Conservation (phyloP, 225 moss, liverwort and hornwort species). For the Pleurozium schreberi region DNA sequence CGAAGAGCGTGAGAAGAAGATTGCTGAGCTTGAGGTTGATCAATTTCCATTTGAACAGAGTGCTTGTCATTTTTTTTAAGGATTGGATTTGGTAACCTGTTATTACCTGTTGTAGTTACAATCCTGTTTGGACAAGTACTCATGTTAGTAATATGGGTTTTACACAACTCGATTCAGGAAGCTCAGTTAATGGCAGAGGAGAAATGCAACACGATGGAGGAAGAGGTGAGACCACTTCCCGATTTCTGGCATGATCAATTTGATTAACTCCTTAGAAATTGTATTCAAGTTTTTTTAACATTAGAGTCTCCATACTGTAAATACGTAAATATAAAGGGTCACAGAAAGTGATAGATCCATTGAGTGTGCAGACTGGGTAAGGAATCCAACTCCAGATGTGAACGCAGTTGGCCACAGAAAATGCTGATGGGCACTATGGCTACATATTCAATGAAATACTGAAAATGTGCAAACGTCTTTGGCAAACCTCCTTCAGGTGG, state of each 20-base stretch:
- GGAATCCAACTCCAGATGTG: background rate
- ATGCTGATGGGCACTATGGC: background rate
- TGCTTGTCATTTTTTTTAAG: background rate
- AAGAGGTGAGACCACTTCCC: slow-evolving; percentile 39
- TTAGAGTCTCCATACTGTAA: background rate
- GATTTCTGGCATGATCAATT: background rate
- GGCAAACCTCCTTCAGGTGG: slow-evolving; percentile 30
- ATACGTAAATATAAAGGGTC: background rate
- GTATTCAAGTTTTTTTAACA: background rate
- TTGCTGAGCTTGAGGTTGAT: slow-evolving; percentile 83
- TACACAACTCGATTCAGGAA: slow-evolving; percentile 50
- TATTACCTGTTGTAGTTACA: background rate
- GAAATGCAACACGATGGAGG: slow-evolving; percentile 97
- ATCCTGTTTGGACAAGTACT: background rate
- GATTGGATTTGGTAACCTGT: background rate
- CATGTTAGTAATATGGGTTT: background rate
- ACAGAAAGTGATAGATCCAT: background rate
- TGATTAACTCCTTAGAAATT: background rate
- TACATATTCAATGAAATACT: background rate
- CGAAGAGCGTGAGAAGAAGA: slow-evolving; percentile 81
- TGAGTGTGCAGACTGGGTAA: background rate
- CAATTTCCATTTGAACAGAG: background rate
- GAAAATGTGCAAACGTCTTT: background rate
- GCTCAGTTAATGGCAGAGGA: slow-evolving; percentile 97
- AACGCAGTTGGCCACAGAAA: background rate